Evolutionary conservation across 495 filamentous ascomycete genomes (phyloP).

Genomic region (Penicillium pulvis): DNA sequence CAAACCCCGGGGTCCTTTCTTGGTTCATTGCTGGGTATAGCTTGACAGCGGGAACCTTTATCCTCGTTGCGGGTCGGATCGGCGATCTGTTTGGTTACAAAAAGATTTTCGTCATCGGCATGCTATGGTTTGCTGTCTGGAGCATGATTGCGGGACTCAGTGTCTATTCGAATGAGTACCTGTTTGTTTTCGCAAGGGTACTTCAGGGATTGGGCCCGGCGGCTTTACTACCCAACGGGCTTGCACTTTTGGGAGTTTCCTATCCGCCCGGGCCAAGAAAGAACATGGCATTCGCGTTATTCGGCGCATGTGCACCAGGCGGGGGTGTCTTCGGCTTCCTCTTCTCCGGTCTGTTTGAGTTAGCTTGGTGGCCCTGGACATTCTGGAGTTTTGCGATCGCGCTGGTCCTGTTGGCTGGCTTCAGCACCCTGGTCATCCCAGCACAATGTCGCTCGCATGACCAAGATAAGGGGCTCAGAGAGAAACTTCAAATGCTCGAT

Average conservation of each 20-base stretch:
- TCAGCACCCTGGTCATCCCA: constrained; percentile 52
- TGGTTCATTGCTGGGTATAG: constrained; percentile 63
- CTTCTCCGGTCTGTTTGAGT: constrained; percentile 52
- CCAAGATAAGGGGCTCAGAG: not conserved
- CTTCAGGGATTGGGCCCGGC: constrained; percentile 65
- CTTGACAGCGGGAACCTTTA: constrained; percentile 65
- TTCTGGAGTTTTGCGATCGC: constrained; percentile 59
- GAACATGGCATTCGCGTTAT: constrained; percentile 64
- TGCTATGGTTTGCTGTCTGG: constrained; percentile 61
- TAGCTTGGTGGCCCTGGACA: constrained; percentile 68
- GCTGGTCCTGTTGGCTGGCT: constrained; percentile 38
- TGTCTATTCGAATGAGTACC: constrained; percentile 50
- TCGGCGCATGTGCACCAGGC: constrained; percentile 62
- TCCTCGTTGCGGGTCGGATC: constrained; percentile 61
- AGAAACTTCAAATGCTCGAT: constrained; percentile 41
- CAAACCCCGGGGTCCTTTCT: constrained; percentile 39
- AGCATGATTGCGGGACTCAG: constrained; percentile 53
- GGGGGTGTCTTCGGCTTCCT: constrained; percentile 54
- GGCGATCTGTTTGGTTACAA: constrained; percentile 64
- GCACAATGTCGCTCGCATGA: constrained; percentile 30
- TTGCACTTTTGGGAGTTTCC: constrained; percentile 62
- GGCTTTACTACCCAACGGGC: constrained; percentile 60
- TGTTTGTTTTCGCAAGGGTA: constrained; percentile 61
- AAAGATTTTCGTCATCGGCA: constrained; percentile 57
- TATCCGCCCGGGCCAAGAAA: constrained; percentile 58